Percentiles rank a stretch among this genome's conserved stretches.
Conservation (phyloP, 2,329 filamentous ascomycete species). For the Aspergillus melleus region DNA sequence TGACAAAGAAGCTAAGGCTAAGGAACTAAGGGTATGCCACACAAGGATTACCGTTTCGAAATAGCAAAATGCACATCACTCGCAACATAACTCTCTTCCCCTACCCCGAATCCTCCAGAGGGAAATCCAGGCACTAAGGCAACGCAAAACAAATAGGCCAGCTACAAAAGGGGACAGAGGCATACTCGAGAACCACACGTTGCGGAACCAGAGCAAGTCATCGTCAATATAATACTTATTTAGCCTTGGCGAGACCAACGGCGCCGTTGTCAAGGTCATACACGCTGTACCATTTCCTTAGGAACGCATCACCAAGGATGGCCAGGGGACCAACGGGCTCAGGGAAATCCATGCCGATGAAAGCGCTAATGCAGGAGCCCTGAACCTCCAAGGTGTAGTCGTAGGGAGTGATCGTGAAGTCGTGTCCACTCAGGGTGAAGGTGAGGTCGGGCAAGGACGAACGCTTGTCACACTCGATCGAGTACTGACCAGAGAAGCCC, state of each 20-base stretch:
- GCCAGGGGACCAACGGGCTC: slow-evolving; percentile 86
- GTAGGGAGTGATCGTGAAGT: slow-evolving; percentile 84
- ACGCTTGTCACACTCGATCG: slow-evolving; percentile 83
- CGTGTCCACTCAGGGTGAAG: slow-evolving; percentile 85
- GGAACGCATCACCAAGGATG: slow-evolving; percentile 74
- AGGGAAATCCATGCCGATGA: slow-evolving; percentile 93
- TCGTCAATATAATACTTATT: slow-evolving; percentile 38
- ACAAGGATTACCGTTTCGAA: neutral
- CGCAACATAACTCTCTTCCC: neutral
- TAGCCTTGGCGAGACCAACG: slow-evolving; percentile 85
- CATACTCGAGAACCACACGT: neutral
- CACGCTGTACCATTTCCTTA: slow-evolving; percentile 72
- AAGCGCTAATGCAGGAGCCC: slow-evolving; percentile 93
- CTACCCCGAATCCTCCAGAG: neutral
- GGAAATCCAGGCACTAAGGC: neutral
- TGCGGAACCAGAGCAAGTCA: neutral
- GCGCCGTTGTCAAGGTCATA: slow-evolving; percentile 90
- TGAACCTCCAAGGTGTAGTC: slow-evolving; percentile 97
- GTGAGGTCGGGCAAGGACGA: slow-evolving; percentile 83
- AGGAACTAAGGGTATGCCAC: neutral
- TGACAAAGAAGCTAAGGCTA: neutral
- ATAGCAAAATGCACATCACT: neutral
- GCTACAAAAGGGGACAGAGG: neutral
- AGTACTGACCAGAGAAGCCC: slow-evolving; percentile 95
- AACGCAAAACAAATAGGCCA: slow-evolving; percentile 2